These are phyloP conservation scores for Amniculicola lignicola DNA, from an alignment of 495 filamentous ascomycete species.

Conservation along the genomic window DNA sequence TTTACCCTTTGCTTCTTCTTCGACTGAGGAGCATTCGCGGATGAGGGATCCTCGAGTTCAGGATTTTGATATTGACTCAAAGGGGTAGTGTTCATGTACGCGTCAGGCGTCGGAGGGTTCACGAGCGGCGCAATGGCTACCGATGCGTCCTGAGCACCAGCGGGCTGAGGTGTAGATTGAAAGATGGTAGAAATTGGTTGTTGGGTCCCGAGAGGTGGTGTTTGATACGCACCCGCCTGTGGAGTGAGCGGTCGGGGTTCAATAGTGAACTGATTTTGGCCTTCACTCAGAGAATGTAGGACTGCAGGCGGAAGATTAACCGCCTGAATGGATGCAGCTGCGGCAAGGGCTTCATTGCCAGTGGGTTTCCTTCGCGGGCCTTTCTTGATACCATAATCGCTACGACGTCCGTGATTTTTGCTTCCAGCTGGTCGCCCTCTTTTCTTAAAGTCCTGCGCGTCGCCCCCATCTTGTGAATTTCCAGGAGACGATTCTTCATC, in stretches of 20 bases:
- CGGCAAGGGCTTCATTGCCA: not conserved
- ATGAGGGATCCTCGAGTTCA: conserved; percentile 12
- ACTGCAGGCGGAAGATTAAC: conserved; percentile 10
- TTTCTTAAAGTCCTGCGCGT: conserved; percentile 1
- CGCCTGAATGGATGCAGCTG: not conserved
- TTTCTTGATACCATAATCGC: conserved; percentile 43
- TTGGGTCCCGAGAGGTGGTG: not conserved
- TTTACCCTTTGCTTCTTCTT: conserved; percentile 35
- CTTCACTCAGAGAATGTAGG: conserved; percentile 29
- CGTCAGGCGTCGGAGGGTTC: conserved; percentile 5
- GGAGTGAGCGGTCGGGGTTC: conserved; percentile 11
- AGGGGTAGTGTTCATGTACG: conserved; percentile 29
- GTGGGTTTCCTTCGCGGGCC: conserved; percentile 34
- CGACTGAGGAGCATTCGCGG: conserved; percentile 14
- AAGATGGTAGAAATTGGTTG: conserved; percentile 22
- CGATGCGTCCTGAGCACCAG: conserved; percentile 4
- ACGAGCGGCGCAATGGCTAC: not conserved
- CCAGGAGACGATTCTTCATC: conserved; percentile 28
- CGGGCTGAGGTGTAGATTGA: conserved; percentile 27
- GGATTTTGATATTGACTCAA: conserved; percentile 20
- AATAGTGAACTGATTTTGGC: conserved; percentile 30
- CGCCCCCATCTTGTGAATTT: not conserved
- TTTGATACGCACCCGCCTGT: not conserved
- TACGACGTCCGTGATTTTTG: conserved; percentile 37
- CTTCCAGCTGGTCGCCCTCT: conserved; percentile 41